These are phyloP conservation scores for Ascochyta koolunga DNA, from an alignment of 2,329 filamentous ascomycete genomes.

Conservation along the genomic window DNA sequence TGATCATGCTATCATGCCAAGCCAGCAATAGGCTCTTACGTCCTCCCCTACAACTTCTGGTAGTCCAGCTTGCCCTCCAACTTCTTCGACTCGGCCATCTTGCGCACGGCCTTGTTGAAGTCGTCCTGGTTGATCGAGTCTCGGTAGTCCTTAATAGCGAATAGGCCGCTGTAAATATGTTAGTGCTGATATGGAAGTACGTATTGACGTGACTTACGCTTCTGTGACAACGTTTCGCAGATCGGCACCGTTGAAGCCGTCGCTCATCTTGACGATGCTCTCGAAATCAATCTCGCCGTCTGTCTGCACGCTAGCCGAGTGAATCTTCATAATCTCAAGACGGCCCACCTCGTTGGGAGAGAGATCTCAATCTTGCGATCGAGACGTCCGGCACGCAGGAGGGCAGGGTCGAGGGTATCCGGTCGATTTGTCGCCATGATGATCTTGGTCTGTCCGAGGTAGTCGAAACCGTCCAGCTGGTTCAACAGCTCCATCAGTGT, in stretches of 20 bases:
- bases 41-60: constrained; percentile 75
- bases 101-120: constrained; percentile 98
- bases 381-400: constrained; percentile 89
- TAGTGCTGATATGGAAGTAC: constrained; percentile 21
- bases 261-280: constrained; percentile 99
- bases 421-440: constrained; percentile 99
- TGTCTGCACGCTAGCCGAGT: constrained; percentile 81
- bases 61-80: constrained; percentile 98
- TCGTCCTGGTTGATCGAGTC: constrained; percentile 98
- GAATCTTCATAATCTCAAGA: constrained; percentile 97
- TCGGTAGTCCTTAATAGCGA: constrained; percentile 97
- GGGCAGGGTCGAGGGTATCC: constrained; percentile 90
- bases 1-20: constrained; percentile 25
- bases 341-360: constrained; percentile 93
- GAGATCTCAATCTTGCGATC: constrained; percentile 99
- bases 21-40: constrained; percentile 19
- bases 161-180: constrained; percentile 71
- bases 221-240: constrained; percentile 97
- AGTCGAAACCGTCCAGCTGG: constrained; percentile 98
- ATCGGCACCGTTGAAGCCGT: constrained; percentile 96
- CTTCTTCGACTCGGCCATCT: constrained; percentile 98
- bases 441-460: constrained; percentile 99
- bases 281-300: constrained; percentile 98
- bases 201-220: constrained; percentile 69
- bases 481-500: constrained; percentile 99